A percentile compares a stretch with the other conserved stretches of the same genome.
Evolutionary conservation across 2,329 filamentous ascomycete species (phyloP).

Genomic region (Aspergillus ruber): DNA sequence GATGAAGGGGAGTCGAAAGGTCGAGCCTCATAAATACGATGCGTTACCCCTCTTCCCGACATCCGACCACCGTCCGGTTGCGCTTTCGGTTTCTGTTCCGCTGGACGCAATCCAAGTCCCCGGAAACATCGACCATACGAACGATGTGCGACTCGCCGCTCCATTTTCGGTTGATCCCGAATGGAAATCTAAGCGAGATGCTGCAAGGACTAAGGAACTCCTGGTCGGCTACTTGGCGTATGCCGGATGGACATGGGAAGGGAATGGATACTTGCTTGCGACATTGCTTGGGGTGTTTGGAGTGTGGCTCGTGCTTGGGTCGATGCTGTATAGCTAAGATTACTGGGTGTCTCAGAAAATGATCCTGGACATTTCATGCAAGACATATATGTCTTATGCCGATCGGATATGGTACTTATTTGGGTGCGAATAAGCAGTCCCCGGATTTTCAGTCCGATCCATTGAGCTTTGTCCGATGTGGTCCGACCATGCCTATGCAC

Average conservation of each 20-base stretch:
- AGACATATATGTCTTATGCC: too few relatives aligned
- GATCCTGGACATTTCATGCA: too few relatives aligned
- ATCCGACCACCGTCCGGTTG: constrained; percentile 84
- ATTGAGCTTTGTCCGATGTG: too few relatives aligned
- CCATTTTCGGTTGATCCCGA: constrained; percentile 54
- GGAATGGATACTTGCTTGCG: constrained; percentile 36
- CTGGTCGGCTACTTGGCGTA: constrained; percentile 54
- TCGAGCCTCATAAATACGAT: constrained; percentile 60
- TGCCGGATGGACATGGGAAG: constrained; percentile 44
- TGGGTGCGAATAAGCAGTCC: too few relatives aligned
- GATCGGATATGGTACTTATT: too few relatives aligned
- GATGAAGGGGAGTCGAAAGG: constrained; percentile 32
- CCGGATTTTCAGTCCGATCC: too few relatives aligned
- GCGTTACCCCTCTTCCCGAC: constrained; percentile 72
- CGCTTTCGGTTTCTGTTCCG: constrained; percentile 62
- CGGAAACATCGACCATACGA: constrained; percentile 18
- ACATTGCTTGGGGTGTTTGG: constrained; percentile 33
- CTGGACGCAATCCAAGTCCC: constrained; percentile 39
- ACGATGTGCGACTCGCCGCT: constrained; percentile 38
- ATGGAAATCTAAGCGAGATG: constrained; percentile 50
- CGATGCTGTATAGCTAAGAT: constrained; percentile 21
- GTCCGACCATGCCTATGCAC: too few relatives aligned
- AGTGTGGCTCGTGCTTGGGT: constrained; percentile 37
- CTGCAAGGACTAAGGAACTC: constrained; percentile 54
- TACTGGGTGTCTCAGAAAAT: not conserved